A percentile compares a stretch with the other conserved stretches of the same genome.
These are phyloP conservation scores for Geotrichum aggregatum DNA, from an alignment of 1,139 yeast species.

Conservation along the genomic window DNA sequence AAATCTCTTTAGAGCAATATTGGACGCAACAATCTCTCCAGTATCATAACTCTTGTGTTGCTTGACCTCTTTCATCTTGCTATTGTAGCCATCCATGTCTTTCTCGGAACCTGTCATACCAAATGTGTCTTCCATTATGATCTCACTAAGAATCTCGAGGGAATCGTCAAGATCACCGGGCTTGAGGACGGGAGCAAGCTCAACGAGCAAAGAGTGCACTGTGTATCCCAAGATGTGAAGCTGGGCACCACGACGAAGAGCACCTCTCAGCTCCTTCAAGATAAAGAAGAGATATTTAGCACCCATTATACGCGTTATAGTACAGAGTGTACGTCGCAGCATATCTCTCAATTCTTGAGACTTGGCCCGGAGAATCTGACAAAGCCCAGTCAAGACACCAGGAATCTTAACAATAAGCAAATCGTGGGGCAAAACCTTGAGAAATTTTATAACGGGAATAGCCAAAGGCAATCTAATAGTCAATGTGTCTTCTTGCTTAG, in stretches of 20 bases:
- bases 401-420: constrained; percentile 62
- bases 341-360: constrained; percentile 88
- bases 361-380: constrained; percentile 83
- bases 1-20: constrained; percentile 59
- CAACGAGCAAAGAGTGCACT: constrained; percentile 64
- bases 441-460: constrained; percentile 71
- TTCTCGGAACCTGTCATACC: constrained; percentile 93
- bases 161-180: constrained; percentile 79
- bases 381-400: constrained; percentile 73
- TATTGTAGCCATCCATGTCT: constrained; percentile 86
- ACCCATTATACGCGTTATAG: constrained; percentile 63
- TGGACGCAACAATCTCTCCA: constrained; percentile 68
- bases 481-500: constrained; percentile 66
- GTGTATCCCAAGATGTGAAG: constrained; percentile 90
- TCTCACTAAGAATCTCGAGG: constrained; percentile 55
- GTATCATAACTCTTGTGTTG: constrained; percentile 85
- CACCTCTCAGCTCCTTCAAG: constrained; percentile 69
- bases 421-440: constrained; percentile 59
- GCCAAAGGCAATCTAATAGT: constrained; percentile 73
- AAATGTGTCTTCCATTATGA: constrained; percentile 88
- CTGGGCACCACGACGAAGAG: constrained; percentile 86
- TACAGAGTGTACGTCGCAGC: constrained; percentile 70
- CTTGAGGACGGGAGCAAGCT: constrained; percentile 46
- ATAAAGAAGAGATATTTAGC: constrained; percentile 69
- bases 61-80: constrained; percentile 86